A percentile compares a stretch with the other conserved stretches of the same genome.
These are phyloP conservation scores for Cryptosporidium ubiquitum DNA, from an alignment of 169 alveolate species.

Conservation along the genomic window DNA sequence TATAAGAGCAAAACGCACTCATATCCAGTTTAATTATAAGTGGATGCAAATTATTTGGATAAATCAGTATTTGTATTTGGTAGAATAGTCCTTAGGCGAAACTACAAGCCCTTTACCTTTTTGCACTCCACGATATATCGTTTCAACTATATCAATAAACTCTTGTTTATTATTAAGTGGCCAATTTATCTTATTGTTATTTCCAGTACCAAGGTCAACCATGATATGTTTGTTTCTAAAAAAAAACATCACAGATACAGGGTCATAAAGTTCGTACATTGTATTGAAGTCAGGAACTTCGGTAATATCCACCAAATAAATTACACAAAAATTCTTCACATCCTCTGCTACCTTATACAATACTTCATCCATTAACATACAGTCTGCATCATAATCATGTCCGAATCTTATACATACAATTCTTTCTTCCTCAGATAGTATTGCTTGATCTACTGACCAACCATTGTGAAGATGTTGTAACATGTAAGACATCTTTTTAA, in stretches of 20 bases:
- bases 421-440: slow-evolving; percentile 96
- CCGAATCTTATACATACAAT: slow-evolving; percentile 98
- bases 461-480: slow-evolving; percentile 97
- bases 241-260: slow-evolving; percentile 98
- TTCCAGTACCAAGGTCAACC: slow-evolving; percentile 99
- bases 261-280: slow-evolving; percentile 98
- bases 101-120: slow-evolving; percentile 97
- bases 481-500: slow-evolving; percentile 93
- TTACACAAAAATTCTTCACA: slow-evolving; percentile 94
- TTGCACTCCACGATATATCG: slow-evolving; percentile 97
- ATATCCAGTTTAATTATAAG: background rate
- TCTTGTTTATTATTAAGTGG: slow-evolving; percentile 97
- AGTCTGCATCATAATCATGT: slow-evolving; percentile 96
- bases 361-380: slow-evolving; percentile 98
- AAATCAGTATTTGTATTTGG: slow-evolving; percentile 91
- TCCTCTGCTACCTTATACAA: slow-evolving; percentile 95
- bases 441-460: slow-evolving; percentile 99
- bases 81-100: slow-evolving; percentile 96
- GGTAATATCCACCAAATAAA: slow-evolving; percentile 96
- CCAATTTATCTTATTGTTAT: slow-evolving; percentile 98
- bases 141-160: slow-evolving; percentile 96
- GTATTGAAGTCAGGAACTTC: slow-evolving; percentile 99
- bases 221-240: slow-evolving; percentile 98
- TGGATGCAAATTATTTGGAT: background rate
- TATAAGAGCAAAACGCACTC: background rate